Evolutionary conservation across 1,284 basidiomycete species (phyloP).

Genomic region (Ustilago cynodontis): DNA sequence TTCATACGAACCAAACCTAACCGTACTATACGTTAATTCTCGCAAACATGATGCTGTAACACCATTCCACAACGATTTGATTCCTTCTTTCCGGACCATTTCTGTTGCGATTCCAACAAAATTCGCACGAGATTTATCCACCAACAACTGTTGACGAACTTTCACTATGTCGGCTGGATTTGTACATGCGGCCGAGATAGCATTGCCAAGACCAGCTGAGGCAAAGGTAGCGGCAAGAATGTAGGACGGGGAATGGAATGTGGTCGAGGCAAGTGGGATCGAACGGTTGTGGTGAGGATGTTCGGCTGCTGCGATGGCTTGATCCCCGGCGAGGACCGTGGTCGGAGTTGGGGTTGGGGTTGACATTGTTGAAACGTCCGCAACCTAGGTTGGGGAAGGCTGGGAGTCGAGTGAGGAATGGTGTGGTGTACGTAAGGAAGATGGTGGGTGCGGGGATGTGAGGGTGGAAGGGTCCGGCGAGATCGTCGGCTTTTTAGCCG

Average conservation of each 20-base stretch:
- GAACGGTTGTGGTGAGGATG: slow-evolving; percentile 40
- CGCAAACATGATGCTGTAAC: slow-evolving; percentile 56
- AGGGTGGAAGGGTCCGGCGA: background rate
- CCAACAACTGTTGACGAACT: slow-evolving; percentile 58
- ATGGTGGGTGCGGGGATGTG: background rate
- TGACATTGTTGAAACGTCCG: slow-evolving; percentile 15
- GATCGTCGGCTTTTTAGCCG: slow-evolving; percentile 33
- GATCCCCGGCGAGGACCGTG: slow-evolving; percentile 30
- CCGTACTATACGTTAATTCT: slow-evolving; percentile 59
- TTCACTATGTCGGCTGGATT: slow-evolving; percentile 62
- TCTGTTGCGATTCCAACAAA: slow-evolving; percentile 39
- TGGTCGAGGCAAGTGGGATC: slow-evolving; percentile 5
- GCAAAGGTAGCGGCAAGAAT: slow-evolving; percentile 50
- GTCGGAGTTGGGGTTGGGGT: slow-evolving; percentile 11
- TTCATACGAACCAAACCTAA: slow-evolving; percentile 60
- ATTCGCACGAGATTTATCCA: slow-evolving; percentile 36
- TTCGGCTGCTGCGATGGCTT: slow-evolving; percentile 35
- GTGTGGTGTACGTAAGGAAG: background rate
- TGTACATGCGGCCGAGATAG: slow-evolving; percentile 54
- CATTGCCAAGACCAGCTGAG: slow-evolving; percentile 54
- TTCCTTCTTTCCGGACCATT: slow-evolving; percentile 50
- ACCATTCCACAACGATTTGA: slow-evolving; percentile 51
- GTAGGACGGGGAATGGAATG: slow-evolving; percentile 19
- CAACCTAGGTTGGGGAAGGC: no score
- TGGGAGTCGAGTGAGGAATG: no score